phyloP scores from a whole-genome alignment of 176 grass and related monocot species.

The Eragrostis nindensis region DNA sequence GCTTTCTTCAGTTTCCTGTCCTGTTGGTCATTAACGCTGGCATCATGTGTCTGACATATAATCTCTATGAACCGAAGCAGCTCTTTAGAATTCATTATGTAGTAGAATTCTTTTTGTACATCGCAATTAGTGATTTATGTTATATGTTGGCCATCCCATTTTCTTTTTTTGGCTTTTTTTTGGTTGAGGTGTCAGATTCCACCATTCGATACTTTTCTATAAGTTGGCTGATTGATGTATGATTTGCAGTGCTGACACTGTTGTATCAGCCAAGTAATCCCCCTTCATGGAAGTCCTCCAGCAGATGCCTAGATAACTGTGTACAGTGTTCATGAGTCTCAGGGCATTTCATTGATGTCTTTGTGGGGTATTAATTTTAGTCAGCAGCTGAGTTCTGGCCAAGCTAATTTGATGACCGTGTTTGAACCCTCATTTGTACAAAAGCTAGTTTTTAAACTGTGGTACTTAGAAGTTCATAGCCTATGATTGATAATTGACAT shows the following conservation, averaged over 20 bases:
- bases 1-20: neutral
- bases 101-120: neutral
- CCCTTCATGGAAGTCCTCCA: neutral
- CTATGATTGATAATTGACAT: no score
- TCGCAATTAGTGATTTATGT: neutral
- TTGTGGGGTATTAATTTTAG: neutral
- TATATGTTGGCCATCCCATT: neutral
- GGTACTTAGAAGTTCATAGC: neutral
- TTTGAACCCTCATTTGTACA: neutral
- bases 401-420: neutral
- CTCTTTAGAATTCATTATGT: neutral
- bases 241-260: neutral
- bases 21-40: neutral
- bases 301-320: neutral
- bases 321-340: neutral
- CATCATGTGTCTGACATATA: no score
- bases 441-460: neutral
- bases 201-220: neutral
- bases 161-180: neutral
- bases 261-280: neutral
- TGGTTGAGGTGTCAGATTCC: neutral
- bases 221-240: conserved; percentile 2
- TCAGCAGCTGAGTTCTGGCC: neutral
- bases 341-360: neutral
- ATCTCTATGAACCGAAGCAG: neutral